Conservation (phyloP, 2,329 filamentous ascomycete genomes). For the Ascochyta koolunga region DNA sequence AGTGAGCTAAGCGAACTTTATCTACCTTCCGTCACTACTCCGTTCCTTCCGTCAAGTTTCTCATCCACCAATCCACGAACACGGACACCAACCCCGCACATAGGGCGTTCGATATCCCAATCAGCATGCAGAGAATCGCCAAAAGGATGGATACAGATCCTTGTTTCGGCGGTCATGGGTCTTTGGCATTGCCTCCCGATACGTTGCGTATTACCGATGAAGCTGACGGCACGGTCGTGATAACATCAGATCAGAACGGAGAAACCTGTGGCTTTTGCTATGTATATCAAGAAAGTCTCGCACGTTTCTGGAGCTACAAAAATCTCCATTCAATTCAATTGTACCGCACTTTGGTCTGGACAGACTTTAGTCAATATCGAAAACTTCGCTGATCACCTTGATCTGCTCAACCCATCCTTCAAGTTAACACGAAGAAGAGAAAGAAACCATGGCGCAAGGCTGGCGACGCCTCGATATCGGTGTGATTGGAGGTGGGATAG, state of each 20-base stretch:
- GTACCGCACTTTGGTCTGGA: neutral
- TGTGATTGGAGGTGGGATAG: conserved; percentile 60
- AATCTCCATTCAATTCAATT: neutral
- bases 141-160: too few species aligned
- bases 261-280: neutral
- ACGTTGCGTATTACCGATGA: conserved; percentile 10
- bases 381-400: neutral
- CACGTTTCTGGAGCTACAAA: neutral
- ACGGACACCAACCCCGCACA: conserved; percentile 3
- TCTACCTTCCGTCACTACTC: conserved; percentile 7
- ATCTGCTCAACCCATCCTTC: neutral
- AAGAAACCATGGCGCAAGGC: conserved; percentile 11
- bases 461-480: conserved; percentile 44
- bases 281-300: conserved; percentile 6
- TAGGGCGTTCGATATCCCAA: neutral
- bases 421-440: neutral
- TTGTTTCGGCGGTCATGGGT: conserved; percentile 3
- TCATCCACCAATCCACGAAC: neutral
- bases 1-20: neutral
- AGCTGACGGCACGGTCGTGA: conserved; percentile 5
- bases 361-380: neutral
- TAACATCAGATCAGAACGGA: conserved; percentile 7
- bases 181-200: conserved; percentile 1
- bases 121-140: neutral
- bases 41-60: conserved; percentile 7